Conservation (phyloP, 352 stramenopile species). For the Globisporangium radiosum region DNA sequence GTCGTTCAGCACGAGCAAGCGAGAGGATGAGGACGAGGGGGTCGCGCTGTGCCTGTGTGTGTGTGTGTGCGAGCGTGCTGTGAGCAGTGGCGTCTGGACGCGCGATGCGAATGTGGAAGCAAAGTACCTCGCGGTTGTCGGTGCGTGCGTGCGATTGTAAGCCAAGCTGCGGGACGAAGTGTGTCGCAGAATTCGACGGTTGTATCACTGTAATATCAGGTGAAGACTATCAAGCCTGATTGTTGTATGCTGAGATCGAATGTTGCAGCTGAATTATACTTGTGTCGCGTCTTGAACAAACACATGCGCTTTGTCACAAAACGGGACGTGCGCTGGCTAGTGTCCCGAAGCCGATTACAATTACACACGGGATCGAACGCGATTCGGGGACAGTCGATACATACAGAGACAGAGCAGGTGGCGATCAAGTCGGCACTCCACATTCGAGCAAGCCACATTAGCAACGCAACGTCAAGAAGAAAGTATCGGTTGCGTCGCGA, state of each 20-base stretch:
- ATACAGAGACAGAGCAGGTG: neutral
- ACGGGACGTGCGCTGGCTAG: conserved; percentile 21
- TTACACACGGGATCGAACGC: conserved; percentile 4
- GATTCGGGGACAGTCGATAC: neutral
- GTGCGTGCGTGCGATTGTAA: neutral
- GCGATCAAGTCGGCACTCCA: neutral
- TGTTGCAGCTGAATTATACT: neutral
- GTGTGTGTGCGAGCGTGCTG: no score
- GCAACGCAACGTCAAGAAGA: no score
- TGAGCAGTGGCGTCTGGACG: neutral
- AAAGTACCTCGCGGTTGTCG: conserved; percentile 13
- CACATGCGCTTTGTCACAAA: neutral
- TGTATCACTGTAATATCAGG: neutral
- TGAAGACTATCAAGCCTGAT: neutral
- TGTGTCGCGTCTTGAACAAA: neutral
- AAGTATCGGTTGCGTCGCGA: no score
- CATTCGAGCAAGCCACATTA: neutral
- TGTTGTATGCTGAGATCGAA: neutral
- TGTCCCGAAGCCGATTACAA: conserved; percentile 13
- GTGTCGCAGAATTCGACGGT: neutral
- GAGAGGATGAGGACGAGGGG: no score
- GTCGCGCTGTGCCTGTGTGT: no score
- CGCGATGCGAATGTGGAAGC: conserved; percentile 13
- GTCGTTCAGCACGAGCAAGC: neutral
- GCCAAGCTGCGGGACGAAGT: neutral